Evolutionary conservation across 768 basidiomycete genomes (phyloP).

Genomic region (Collybia nuda): DNA sequence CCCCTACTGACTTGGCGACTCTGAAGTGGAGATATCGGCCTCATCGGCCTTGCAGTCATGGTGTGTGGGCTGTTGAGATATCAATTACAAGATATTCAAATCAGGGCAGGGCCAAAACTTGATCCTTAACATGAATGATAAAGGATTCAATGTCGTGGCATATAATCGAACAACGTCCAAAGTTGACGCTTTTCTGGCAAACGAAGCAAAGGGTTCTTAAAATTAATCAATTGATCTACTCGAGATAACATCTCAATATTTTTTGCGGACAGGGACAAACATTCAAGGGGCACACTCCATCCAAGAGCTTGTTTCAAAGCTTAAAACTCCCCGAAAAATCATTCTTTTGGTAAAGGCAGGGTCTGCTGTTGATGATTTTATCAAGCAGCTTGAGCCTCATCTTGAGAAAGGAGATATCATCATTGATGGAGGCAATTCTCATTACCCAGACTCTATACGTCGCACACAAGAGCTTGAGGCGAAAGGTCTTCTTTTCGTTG

Average conservation of each 20-base stretch:
- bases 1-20: conserved; percentile 2
- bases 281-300: conserved; percentile 94
- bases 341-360: conserved; percentile 99
- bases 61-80: conserved; percentile 41
- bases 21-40: conserved; percentile 91
- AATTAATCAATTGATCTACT: conserved; percentile 18
- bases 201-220: conserved; percentile 94
- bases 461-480: conserved; percentile 89
- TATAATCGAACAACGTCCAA: conserved; percentile 98
- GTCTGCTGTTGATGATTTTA: conserved; percentile 93
- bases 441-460: conserved; percentile 98
- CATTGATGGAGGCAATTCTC: conserved; percentile 99
- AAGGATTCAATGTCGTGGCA: conserved; percentile 95
- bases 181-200: conserved; percentile 92
- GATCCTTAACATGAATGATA: conserved; percentile 99
- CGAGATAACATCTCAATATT: conserved; percentile 8
- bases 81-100: conserved; percentile 15
- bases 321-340: conserved; percentile 95
- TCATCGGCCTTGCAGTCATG: conserved; percentile 99
- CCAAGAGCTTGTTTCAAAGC: conserved; percentile 86
- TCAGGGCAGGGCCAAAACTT: conserved; percentile 84
- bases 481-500: conserved; percentile 96
- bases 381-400: conserved; percentile 81
- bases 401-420: conserved; percentile 97
- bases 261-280: conserved; percentile 71